phyloP scores from a whole-genome alignment of 129 eudicot species.

The Artemisia argyi region DNA sequence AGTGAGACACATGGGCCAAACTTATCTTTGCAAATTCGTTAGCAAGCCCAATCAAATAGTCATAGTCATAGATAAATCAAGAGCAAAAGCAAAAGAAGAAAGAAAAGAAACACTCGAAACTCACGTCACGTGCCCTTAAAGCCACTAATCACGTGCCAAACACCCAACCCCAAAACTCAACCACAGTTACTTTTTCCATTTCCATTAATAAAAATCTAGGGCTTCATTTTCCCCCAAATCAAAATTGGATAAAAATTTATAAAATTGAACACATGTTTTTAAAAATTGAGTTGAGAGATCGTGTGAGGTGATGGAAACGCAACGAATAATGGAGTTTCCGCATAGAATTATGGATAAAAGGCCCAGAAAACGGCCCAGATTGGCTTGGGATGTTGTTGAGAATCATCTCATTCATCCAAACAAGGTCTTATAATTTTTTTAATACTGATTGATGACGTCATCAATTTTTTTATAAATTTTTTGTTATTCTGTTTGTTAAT shows the following conservation, averaged over 20 bases:
- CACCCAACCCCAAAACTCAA: conserved; percentile 18
- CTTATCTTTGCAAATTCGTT: too few species aligned
- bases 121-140: conserved; percentile 37
- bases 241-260: background rate
- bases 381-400: conserved; percentile 64
- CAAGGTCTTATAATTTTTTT: conserved; percentile 37
- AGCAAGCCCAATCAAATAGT: conserved; percentile 17
- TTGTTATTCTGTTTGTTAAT: background rate
- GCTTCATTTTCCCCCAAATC: conserved; percentile 16
- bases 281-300: background rate
- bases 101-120: conserved; percentile 13
- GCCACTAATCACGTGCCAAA: conserved; percentile 22
- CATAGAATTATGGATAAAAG: conserved; percentile 65
- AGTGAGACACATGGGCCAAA: too few species aligned
- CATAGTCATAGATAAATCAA: background rate
- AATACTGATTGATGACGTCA: background rate
- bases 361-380: conserved; percentile 82
- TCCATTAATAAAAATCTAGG: conserved; percentile 22
- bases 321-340: conserved; percentile 57
- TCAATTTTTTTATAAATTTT: background rate
- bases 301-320: conserved; percentile 63
- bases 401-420: conserved; percentile 28
- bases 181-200: conserved; percentile 46
- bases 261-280: background rate
- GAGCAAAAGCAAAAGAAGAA: background rate